phyloP scores from a whole-genome alignment of 1,284 basidiomycete species.

The Puccinia brachypodii region DNA sequence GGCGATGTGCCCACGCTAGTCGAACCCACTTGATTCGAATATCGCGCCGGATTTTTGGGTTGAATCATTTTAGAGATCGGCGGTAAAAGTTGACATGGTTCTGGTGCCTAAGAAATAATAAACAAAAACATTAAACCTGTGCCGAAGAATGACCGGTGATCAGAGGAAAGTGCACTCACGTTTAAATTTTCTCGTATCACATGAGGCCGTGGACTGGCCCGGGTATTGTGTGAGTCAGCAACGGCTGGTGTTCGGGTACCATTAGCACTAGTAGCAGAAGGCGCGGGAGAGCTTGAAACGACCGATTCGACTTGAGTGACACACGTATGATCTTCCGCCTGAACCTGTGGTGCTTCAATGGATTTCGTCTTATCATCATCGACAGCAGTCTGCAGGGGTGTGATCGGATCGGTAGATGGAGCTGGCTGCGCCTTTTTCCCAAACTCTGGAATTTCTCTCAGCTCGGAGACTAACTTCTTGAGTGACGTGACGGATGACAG shows the following conservation, averaged over 20 bases:
- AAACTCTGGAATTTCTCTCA: conserved; percentile 25
- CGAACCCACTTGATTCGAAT: background rate
- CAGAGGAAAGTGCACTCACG: background rate
- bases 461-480: conserved; percentile 8
- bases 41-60: background rate
- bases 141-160: background rate
- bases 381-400: background rate
- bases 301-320: conserved; percentile 9
- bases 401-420: background rate
- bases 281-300: conserved; percentile 12
- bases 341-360: background rate
- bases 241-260: background rate
- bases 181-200: background rate
- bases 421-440: background rate
- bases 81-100: conserved; percentile 15
- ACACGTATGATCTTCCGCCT: background rate
- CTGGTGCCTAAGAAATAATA: background rate
- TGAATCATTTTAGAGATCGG: background rate
- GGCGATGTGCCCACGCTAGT: background rate
- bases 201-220: background rate
- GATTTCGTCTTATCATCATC: background rate
- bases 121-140: background rate
- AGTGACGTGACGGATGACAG: background rate
- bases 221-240: background rate
- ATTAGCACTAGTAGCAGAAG: background rate